Evolutionary conservation across 768 basidiomycete species (phyloP).

Genomic region (Phylloporus arenicola): DNA sequence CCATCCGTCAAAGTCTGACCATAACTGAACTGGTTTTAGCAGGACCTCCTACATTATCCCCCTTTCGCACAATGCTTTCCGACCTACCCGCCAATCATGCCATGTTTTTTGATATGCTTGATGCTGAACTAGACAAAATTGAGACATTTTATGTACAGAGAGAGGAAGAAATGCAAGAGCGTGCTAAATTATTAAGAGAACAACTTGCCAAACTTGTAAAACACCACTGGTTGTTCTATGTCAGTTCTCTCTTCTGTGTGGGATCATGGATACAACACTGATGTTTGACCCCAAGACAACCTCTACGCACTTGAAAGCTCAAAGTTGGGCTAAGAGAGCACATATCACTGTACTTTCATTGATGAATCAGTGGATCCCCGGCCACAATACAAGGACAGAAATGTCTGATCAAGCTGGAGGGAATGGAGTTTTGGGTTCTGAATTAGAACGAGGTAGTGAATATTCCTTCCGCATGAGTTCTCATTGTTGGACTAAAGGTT

Average conservation of each 20-base stretch:
- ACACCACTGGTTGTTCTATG: constrained; percentile 58
- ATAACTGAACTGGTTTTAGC: background rate
- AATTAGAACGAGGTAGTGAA: constrained; percentile 3
- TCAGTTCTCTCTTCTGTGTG: constrained; percentile 27
- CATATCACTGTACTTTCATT: constrained; percentile 6
- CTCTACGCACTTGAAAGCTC: constrained; percentile 1
- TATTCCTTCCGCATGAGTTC: background rate
- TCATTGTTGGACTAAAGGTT: background rate
- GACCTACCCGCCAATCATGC: constrained; percentile 55
- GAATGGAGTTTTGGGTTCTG: background rate
- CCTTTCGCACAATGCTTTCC: constrained; percentile 46
- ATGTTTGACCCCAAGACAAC: constrained; percentile 13
- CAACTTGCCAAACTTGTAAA: constrained; percentile 74
- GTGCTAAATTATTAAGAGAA: constrained; percentile 45
- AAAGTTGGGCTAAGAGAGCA: constrained; percentile 11
- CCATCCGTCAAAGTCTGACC: background rate
- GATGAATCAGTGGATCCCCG: background rate
- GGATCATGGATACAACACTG: background rate
- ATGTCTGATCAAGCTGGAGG: background rate
- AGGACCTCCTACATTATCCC: constrained; percentile 23
- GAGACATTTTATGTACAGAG: constrained; percentile 74
- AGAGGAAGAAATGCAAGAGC: constrained; percentile 55
- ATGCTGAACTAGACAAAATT: constrained; percentile 78
- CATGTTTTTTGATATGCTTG: constrained; percentile 73
- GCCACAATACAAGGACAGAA: background rate